Base-by-base conservation (phyloP, 2,329 filamentous ascomycete species). In the Beauveria bassiana region DNA sequence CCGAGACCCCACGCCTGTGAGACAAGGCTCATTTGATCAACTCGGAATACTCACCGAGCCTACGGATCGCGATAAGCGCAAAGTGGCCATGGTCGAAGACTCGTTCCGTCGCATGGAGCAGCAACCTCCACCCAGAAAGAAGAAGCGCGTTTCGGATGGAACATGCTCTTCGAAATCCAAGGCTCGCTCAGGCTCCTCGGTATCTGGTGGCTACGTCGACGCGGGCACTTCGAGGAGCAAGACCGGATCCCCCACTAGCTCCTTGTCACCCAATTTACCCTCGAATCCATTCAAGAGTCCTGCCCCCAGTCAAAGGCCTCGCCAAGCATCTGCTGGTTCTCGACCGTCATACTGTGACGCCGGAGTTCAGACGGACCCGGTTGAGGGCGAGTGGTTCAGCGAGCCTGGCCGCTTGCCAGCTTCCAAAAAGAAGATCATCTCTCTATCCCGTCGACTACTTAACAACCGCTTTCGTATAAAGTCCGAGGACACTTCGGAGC, bases 61-160 rank as follows among this genome's bases (percentile, higher is more conserved):
- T 7, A 87, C 86, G 0, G 85, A 88, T 65, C 80, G 86, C 34
- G 86, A 88, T 64, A 88, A 88, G 72, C 77, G 86, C 42, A 88
- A 88, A 66, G 80, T 88, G 12, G 82, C 84, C 22, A 85, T 85
- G 80, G 79, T 86, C 0, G 86, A 88, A 65, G 83, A 86, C 63
- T 78, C 82, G 2, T 84, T 88, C 69, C 79, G 83, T 61, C 84
- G 79, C 24, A 84, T 86, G 80, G 85, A 84, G 66, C 82, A 81
- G 68, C 81, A 79, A 63, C 81, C 75, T 43, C 75, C 82, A 1
- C 76, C 78, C 0, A 78, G 80, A 34, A 88, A 87, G 71, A 86
- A 87, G 75, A 87, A 87, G 69, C 79, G 84, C 8, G 72, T 75
- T 2, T 86, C 85, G 0, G 85, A 87, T 65, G 83, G 83, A 5